Conservation (phyloP, 495 filamentous ascomycete species). For the Evernia prunastri region DNA sequence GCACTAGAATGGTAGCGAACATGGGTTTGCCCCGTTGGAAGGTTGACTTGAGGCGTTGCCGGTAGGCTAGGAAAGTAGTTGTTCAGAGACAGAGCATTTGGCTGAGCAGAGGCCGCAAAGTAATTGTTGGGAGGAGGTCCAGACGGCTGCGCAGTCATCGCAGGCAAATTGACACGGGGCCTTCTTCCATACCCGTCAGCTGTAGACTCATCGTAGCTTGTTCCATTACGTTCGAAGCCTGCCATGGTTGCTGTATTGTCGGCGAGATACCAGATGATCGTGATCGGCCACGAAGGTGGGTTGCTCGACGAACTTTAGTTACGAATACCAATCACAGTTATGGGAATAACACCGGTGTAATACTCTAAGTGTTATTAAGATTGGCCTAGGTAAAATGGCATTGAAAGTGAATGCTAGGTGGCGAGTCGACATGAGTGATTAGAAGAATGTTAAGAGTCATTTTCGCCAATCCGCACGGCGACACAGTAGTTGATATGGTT, state of each 20-base stretch:
- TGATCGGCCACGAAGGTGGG: not conserved
- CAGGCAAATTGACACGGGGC: conserved; percentile 9
- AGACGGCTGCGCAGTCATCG: not conserved
- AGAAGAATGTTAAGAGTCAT: not conserved
- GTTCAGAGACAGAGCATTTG: conserved; percentile 1
- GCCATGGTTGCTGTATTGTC: conserved; percentile 4
- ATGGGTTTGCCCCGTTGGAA: conserved; percentile 7
- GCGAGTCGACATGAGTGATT: not conserved
- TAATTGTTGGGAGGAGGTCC: not conserved
- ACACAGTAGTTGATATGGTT: not conserved
- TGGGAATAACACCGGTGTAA: not conserved
- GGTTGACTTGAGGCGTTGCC: conserved; percentile 10
- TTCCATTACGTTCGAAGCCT: not conserved
- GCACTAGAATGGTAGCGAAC: not conserved
- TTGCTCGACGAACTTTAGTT: not conserved
- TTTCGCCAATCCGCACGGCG: not conserved
- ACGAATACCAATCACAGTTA: not conserved
- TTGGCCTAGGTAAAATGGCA: not conserved
- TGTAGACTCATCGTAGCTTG: not conserved
- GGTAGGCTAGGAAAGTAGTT: conserved; percentile 6
- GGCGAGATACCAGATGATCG: not conserved
- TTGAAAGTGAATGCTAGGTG: not conserved
- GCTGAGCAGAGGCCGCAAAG: not conserved
- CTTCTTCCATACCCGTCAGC: not conserved
- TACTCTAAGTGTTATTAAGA: not conserved